phyloP scores from a whole-genome alignment of 257 asterid species.

The Capsicum baccatum region DNA sequence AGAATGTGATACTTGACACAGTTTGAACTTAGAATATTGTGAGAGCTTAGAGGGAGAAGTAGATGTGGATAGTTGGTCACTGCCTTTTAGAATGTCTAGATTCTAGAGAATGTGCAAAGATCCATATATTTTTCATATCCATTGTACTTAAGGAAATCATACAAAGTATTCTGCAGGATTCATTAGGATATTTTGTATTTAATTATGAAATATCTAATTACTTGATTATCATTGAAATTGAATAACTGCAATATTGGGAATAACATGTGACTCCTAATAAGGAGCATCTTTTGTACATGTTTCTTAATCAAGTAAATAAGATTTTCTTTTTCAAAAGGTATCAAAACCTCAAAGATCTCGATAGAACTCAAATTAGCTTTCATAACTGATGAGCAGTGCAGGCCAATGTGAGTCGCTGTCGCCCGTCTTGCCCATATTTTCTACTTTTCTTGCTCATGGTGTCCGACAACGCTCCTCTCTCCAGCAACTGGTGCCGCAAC shows the following conservation, averaged over 20 bases:
- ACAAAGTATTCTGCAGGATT: background rate
- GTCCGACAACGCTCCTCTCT: background rate
- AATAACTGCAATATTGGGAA: background rate
- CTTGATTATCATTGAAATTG: background rate
- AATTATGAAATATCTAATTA: background rate
- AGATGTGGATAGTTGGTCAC: conserved; percentile 12
- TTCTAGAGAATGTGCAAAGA: background rate
- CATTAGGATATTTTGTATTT: background rate
- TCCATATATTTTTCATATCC: background rate
- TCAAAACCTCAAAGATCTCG: background rate
- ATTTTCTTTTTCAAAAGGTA: background rate
- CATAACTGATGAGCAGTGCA: background rate
- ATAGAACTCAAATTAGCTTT: background rate
- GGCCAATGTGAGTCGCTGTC: background rate
- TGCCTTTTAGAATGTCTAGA: conserved; percentile 19
- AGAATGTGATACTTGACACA: conserved; percentile 11
- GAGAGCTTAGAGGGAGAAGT: background rate
- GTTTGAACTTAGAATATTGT: background rate
- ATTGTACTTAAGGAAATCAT: background rate
- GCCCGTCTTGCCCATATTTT: background rate
- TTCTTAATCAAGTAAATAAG: conserved; percentile 4
- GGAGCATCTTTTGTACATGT: background rate
- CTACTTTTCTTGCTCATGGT: background rate
- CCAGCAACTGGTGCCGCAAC: background rate
- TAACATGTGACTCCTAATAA: background rate